Evolutionary conservation across 345 rosid species (phyloP), one percentile per base, ranked within the genome.

Genomic region (Sisymbrium irio): DNA sequence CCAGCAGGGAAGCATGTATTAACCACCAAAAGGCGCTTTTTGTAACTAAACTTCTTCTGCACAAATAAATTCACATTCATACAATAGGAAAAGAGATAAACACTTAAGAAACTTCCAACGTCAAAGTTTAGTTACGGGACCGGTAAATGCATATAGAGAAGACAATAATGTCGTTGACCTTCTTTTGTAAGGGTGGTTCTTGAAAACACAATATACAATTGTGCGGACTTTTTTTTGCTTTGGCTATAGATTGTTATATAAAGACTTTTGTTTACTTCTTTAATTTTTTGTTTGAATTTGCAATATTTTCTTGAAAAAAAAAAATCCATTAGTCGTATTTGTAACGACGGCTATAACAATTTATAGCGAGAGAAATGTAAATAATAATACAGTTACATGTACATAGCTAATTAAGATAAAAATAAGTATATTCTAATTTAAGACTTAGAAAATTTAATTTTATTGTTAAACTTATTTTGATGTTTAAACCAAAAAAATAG

Each of bases 81-180:
- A 39, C 33, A 32, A 18, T 22, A 3, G 40, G 12, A 36, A 51
- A 3, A 37, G 0, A 49, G 19, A 45, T 17, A 30, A 76, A 35
- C 46, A 56, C 11, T 18, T 53, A 42, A 67, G 42, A 28, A 59
- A 30, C 71, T 70, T 49, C 40, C 72, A 56, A 55, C 13, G 80
- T 77, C 80, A 77, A 75, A 30, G 61, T 77, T 69, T 71, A 71
- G 80, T 70, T 77, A 77, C 67, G 67, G 67, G 62, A 57, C 76
- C 67, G 72, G 76, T 69, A 20, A 50, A 22, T 22, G 13, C 9
- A 27, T 27, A 62, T 42, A 62, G 14, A 14, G 39, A 75, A 59
- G 37, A 15, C 73, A 66, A 67, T 51, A 9, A 28, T 17, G 9
- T 57, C 35, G 25, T 62, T 55, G 42, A 33, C 50, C 35, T 17